Base-by-base conservation (phyloP, 805 yeast genomes). In the Kluyveromyces starmeri region DNA sequence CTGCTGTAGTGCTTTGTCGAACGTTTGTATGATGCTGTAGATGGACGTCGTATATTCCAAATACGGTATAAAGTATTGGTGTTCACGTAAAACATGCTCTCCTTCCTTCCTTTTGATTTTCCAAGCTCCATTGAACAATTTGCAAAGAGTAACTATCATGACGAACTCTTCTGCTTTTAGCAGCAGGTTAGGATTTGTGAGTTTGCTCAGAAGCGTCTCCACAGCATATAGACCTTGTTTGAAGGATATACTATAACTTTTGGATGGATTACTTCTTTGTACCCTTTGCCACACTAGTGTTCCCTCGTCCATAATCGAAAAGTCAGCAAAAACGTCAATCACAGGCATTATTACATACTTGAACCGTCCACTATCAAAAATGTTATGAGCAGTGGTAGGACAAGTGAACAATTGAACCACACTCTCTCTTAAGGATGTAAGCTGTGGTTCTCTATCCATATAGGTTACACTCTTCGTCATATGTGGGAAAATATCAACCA, bases 331-430 rank as follows among this genome's bases (percentile, higher is more conserved):
- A 7, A 73, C 41, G 8, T 58, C 56, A 7, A 62, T 53, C 7
- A 70, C 53, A 1, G 80, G 71, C 42, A 68, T 65, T 14, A 78
- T 45, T 1, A 77, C 56, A 32, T 64, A 62, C 4, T 63, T 53
- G 7, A 74, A 55, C 11, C 56, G 47, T 3, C 65, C 65, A 11
- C 59, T 45, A 3, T 59, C 47, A 14, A 75, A 56, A 12, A 75
- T 58, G 26, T 47, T 53, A 1, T 72, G 70, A 0, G 94, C 78
- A 43, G 81, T 78, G 0, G 86, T 72, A 0, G 96, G 96, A 35
- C 94, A 80, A 0, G 96, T 88, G 56, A 86, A 86, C 15, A 92
- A 61, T 58, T 92, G 98, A 0, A 89, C 77, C 0, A 94, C 76
- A 14, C 89, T 60, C 24, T 78, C 73, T 24, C 78, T 70, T 63